Conservation (phyloP, 2,329 filamentous ascomycete genomes). For the Laburnicola sp. region DNA sequence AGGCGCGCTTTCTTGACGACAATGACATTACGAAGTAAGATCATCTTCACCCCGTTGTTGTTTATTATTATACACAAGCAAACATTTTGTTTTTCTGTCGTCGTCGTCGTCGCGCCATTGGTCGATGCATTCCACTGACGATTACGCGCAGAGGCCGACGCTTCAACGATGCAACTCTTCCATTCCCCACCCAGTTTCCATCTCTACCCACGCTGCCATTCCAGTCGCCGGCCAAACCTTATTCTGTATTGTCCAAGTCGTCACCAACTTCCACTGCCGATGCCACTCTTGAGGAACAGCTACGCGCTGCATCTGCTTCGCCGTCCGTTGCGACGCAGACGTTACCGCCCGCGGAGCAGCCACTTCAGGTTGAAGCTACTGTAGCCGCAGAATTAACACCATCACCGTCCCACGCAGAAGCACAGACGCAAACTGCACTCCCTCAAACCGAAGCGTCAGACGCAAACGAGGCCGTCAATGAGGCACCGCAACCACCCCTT, state of each 20-base stretch:
- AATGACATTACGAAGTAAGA: slow-evolving; percentile 61
- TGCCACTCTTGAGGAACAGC: slow-evolving; percentile 38
- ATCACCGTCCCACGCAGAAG: slow-evolving; percentile 13
- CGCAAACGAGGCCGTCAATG: slow-evolving; percentile 13
- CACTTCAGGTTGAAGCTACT: slow-evolving; percentile 19
- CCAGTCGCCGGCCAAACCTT: slow-evolving; percentile 23
- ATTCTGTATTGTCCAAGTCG: slow-evolving; percentile 21
- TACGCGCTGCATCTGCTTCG: slow-evolving; percentile 40
- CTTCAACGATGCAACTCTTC: slow-evolving; percentile 60
- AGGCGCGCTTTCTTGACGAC: slow-evolving; percentile 59
- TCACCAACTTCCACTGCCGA: slow-evolving; percentile 26
- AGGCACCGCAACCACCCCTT: slow-evolving; percentile 6
- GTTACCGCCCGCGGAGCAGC: slow-evolving; percentile 23
- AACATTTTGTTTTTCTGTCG: slow-evolving; percentile 9
- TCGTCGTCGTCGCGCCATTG: slow-evolving; percentile 22
- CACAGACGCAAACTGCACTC: slow-evolving; percentile 11
- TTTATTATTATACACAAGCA: not conserved
- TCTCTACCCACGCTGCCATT: slow-evolving; percentile 31
- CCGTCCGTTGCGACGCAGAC: slow-evolving; percentile 34
- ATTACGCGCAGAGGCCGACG: slow-evolving; percentile 54
- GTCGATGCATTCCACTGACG: slow-evolving; percentile 37
- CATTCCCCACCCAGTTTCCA: slow-evolving; percentile 38
- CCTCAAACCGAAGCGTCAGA: slow-evolving; percentile 21
- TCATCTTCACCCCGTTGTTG: slow-evolving; percentile 16
- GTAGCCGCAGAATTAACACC: slow-evolving; percentile 15